Percentiles rank a stretch among this genome's conserved stretches.
Evolutionary conservation across 306 rosid species (phyloP).

Genomic region (Begonia loranthoides): DNA sequence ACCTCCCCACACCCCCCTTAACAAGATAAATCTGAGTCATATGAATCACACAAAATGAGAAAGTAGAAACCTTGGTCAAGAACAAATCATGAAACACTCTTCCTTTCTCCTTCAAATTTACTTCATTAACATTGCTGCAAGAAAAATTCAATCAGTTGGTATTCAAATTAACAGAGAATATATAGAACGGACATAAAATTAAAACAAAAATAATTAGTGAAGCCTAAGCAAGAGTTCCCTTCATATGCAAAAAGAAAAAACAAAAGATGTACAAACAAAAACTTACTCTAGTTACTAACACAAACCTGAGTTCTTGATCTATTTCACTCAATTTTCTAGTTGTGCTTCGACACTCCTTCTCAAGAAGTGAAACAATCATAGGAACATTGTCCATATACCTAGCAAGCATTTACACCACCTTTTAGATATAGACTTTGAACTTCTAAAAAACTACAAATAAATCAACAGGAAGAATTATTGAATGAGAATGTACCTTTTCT

Average conservation of each 20-base stretch:
- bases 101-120: slow-evolving; percentile 91
- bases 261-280: background rate
- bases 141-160: slow-evolving; percentile 8
- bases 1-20: background rate
- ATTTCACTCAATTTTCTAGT: slow-evolving; percentile 65
- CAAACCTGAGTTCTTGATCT: slow-evolving; percentile 76
- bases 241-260: background rate
- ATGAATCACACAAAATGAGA: background rate
- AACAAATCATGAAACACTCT: slow-evolving; percentile 81
- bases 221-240: too few relatives aligned
- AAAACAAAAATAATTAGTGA: background rate
- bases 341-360: slow-evolving; percentile 73
- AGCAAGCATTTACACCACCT: slow-evolving; percentile 20
- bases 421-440: slow-evolving; percentile 10
- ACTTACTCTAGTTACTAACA: background rate
- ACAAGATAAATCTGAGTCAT: background rate
- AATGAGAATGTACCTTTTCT: slow-evolving; percentile 43
- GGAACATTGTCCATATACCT: slow-evolving; percentile 93
- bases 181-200: background rate
- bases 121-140: slow-evolving; percentile 79
- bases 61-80: slow-evolving; percentile 69
- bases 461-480: slow-evolving; percentile 2
- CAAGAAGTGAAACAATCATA: slow-evolving; percentile 88
- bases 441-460: slow-evolving; percentile 5
- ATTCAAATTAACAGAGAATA: background rate